Base-by-base conservation (phyloP, 441 rosid species). In the Dalechampia spathulata region DNA sequence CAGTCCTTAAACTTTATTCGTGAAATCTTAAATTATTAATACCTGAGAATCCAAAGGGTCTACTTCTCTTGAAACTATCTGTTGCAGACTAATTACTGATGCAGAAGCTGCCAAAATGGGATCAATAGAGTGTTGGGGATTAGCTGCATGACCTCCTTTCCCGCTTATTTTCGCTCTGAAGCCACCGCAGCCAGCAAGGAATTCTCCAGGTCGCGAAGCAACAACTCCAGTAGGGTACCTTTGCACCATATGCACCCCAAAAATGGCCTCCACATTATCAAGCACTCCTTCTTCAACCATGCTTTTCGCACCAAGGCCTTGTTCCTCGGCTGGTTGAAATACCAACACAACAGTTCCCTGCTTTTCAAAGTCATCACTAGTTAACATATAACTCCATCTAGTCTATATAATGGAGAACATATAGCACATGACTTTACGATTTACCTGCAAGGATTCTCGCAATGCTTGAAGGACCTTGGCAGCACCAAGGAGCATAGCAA, bases 401-500 rank as follows among this genome's bases (percentile, higher is more conserved):
- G 15, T 30, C 34, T 3, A 30, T 30, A 3, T 30, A 8, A 8
- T 30, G 8, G 5, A 4, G 34, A 30, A 30, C 8, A 8, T 3
- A 30, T 30, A 3, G 34, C n/a, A 14, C 2, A 16, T 27, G 20
- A 48, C 17, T 47, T 5, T 14, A 21, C 1, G 21, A 1, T 42
- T 22, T 34, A 83, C 89, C 79, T 75, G 69, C 44, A 78, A 67
- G 6, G 57, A 10, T 34, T 66, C 64, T 20, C 54, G 62, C 50
- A 67, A 25, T 51, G 77, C 60, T 62, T 75, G 78, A 39, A 83
- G 67, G 38, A 83, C 62, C 65, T 75, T 77, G 26, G 90, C 87
- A 28, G 90, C 86, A 3, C 90, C 90, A 28, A 83, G 86, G 36
- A 83, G 83, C 90, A 83, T 83, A 13, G 90, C 56, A 6, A 72